Evolutionary conservation across 2,329 filamentous ascomycete genomes (phyloP), one percentile per base, ranked within the genome.

Genomic region (Neonectria faginata): DNA sequence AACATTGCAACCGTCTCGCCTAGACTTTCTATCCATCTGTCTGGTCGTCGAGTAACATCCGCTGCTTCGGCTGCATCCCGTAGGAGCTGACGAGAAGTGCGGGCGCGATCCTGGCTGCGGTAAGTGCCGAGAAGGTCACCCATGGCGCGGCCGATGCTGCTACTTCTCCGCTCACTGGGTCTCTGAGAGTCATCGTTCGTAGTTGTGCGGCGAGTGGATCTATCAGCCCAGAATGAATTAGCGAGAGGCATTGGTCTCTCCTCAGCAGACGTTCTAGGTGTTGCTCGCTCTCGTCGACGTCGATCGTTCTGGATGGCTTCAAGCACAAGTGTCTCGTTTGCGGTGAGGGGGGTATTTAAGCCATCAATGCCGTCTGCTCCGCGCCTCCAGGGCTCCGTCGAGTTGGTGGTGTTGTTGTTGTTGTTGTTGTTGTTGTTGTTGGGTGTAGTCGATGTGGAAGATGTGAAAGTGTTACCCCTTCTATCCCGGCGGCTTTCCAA

Each of bases 271-370:
- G 68, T 65, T 68, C 70, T 71, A 27, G 77, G 70, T 48, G 70
- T 67, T 53, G 74, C 64, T 73, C 83, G 76, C 59, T 86, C 85
- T 45, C 84, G 80, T 18, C 84, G 82, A 25, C 85, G 82, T 36
- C 87, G 83, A 56, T 86, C 83, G 31, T 81, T 81, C 65, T 87
- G 83, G 29, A 88, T 80, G 3, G 86, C 86, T 63, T 89, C 86
- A 3, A 89, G 76, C 1, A 89, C 85, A 48, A 84, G 75, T 2
- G 84, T 85, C 68, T 90, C 88, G 54, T 87, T 85, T 1, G 82
- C 66, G 2, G 82, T 85, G 31, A 87, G 79, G 1, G 86, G 85
- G 33, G 81, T 78, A 58, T 87, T 86, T 29, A 86, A 75, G 33
- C 80, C 76, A 16, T 85, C 80, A 11, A 83, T 67, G 1, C 71